Evolutionary conservation across 2,329 filamentous ascomycete genomes (phyloP).

Genomic region (Pseudogymnoascus pannorum): DNA sequence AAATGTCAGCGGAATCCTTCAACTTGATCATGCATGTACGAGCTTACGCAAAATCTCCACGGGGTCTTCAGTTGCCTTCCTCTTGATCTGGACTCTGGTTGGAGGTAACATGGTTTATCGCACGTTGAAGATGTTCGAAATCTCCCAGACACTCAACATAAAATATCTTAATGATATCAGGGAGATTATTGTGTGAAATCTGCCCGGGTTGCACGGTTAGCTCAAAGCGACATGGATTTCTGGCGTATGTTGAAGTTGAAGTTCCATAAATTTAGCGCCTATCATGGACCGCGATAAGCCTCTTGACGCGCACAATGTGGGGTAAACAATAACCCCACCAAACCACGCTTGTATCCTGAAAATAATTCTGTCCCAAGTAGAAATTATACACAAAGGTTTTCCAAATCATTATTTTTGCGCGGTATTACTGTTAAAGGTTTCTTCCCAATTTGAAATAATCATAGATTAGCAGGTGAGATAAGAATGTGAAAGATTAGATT

Average conservation of each 20-base stretch:
- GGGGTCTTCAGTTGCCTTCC: constrained; percentile 28
- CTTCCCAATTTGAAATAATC: background rate
- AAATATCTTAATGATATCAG: background rate
- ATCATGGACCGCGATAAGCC: constrained; percentile 5
- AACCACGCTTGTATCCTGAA: background rate
- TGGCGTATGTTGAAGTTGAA: background rate
- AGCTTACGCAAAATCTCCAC: constrained; percentile 28
- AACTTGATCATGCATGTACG: background rate
- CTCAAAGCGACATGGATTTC: background rate
- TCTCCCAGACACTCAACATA: background rate
- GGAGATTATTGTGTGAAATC: background rate
- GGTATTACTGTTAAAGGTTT: background rate
- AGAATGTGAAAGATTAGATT: background rate
- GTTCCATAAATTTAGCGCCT: constrained; percentile 8
- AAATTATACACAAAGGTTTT: background rate
- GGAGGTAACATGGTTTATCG: constrained; percentile 21
- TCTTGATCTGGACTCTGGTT: constrained; percentile 26
- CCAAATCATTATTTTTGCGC: background rate
- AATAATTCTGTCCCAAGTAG: background rate
- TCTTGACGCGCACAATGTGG: constrained; percentile 6
- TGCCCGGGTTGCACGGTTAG: background rate
- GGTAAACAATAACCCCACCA: background rate
- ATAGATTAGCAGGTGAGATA: background rate
- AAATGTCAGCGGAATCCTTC: constrained; percentile 1
- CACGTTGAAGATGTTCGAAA: background rate